Base-by-base conservation (phyloP, 2,329 filamentous ascomycete species). In the Colletotrichum sp. region DNA sequence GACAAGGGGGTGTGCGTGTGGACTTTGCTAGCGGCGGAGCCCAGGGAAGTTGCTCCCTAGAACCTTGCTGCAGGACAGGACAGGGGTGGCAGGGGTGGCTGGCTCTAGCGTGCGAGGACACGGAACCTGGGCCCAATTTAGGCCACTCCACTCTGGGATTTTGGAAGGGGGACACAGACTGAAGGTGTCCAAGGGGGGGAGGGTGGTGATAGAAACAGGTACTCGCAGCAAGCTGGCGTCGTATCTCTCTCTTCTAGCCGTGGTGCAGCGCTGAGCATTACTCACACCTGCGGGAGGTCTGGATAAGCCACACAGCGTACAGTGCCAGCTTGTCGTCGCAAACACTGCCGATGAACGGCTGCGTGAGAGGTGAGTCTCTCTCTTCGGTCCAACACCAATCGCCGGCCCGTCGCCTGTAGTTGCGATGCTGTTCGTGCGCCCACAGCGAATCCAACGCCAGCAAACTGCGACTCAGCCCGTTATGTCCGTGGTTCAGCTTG, bases 381-480 rank as follows among this genome's bases (percentile, higher is more conserved):
- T 57, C 44, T 15, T 68, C 44, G 22, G 63, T 59, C 34, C 55
- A n/a, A 60, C 16, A n/a, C 74, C 64, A 74, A 68, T 73, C 13
- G 32, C 36, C 34, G 59, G 48, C n/a, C 65, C 44, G 59, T 76
- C 59, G 32, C 30, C 70, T 28, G 34, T 27, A 7, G 25, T 73
- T n/a, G 44, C 22, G 48, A 66, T 44, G 27, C 22, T 65, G 70
- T 65, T 73, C 36, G 70, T 73, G 73, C 57, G 64, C 68, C 61
- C 67, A 61, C 39, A 28, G 32, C 28, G 48, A 72, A 60, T 72
- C 61, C 22, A 36, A 27, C 34, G 68, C 32, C 55, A 60, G 61
- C 36, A 67, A 66, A 32, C 72, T 60, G 69, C 69, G 63, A 67
- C 55, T 75, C 55, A 68, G 69, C 59, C 25, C 15, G 55, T 60